Percentiles rank a stretch among this genome's conserved stretches.
Conservation (phyloP, 495 filamentous ascomycete genomes). For the Hypoxylon trugodes region DNA sequence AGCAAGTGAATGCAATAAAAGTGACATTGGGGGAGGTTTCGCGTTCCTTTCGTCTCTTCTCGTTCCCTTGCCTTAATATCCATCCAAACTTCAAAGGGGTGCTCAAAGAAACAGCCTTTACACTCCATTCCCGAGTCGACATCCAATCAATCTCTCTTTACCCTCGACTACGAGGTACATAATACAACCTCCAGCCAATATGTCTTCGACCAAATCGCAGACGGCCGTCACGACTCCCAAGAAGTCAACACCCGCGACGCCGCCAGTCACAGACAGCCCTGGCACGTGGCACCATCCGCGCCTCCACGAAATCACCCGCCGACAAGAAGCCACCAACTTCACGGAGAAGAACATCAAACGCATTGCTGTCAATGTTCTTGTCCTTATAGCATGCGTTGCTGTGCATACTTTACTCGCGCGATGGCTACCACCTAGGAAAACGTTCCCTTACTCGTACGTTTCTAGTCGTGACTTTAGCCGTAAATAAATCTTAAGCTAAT, state of each 20-base stretch:
- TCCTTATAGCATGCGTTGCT: constrained; percentile 58
- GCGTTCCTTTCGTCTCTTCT: background rate
- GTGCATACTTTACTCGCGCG: constrained; percentile 36
- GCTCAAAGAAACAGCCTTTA: constrained; percentile 2
- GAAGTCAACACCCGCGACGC: constrained; percentile 45
- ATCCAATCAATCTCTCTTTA: background rate
- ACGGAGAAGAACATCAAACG: constrained; percentile 71
- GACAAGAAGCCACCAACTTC: constrained; percentile 78
- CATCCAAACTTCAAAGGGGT: constrained; percentile 10
- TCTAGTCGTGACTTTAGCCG: background rate
- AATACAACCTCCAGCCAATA: background rate
- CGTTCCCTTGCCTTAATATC: no score
- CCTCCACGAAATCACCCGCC: constrained; percentile 76
- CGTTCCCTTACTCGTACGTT: constrained; percentile 37
- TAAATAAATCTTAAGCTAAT: background rate
- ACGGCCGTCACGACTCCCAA: constrained; percentile 52
- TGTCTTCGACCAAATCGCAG: constrained; percentile 33
- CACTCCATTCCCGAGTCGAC: constrained; percentile 14
- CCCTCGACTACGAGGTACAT: constrained; percentile 2
- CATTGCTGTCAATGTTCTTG: constrained; percentile 68
- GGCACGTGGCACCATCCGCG: constrained; percentile 91
- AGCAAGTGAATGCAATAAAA: constrained; percentile 13
- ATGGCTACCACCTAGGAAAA: constrained; percentile 38
- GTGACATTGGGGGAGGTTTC: background rate
- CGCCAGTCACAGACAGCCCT: constrained; percentile 57